These are phyloP conservation scores for Mediolabrus comicus DNA, from an alignment of 108 stramenopile genomes.

Conservation along the genomic window DNA sequence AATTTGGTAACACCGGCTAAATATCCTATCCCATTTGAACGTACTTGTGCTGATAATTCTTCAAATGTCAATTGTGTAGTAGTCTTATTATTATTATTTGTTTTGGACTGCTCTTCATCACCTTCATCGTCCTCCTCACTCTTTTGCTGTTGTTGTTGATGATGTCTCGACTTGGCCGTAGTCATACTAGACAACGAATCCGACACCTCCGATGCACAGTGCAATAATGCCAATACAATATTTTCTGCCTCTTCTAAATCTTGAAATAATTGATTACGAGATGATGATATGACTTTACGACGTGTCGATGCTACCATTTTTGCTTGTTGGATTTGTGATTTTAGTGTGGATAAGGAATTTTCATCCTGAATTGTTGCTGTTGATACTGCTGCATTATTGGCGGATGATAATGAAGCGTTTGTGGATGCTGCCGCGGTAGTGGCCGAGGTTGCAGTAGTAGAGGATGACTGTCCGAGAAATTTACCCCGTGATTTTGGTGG, in stretches of 20 bases:
- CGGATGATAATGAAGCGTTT: neutral
- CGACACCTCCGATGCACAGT: slow-evolving; percentile 20
- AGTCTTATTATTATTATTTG: neutral
- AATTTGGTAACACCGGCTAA: slow-evolving; percentile 31
- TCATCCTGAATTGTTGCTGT: neutral
- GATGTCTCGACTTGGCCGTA: slow-evolving; percentile 4
- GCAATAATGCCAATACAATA: slow-evolving; percentile 28
- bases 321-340: neutral
- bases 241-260: slow-evolving; percentile 38
- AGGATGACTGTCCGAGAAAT: slow-evolving; percentile 10
- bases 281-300: neutral
- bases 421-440: neutral
- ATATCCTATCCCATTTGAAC: slow-evolving; percentile 31
- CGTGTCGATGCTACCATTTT: slow-evolving; percentile 15
- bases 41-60: slow-evolving; percentile 17
- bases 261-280: slow-evolving; percentile 7
- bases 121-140: neutral
- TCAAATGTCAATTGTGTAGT: slow-evolving; percentile 2
- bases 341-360: slow-evolving; percentile 1
- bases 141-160: neutral
- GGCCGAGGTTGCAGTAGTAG: no score
- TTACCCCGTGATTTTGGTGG: slow-evolving; percentile 20
- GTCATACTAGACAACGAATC: slow-evolving; percentile 33
- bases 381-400: neutral
- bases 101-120: no score